Conservation (phyloP, 257 asterid genomes). For the Leptodermis oblonga region DNA sequence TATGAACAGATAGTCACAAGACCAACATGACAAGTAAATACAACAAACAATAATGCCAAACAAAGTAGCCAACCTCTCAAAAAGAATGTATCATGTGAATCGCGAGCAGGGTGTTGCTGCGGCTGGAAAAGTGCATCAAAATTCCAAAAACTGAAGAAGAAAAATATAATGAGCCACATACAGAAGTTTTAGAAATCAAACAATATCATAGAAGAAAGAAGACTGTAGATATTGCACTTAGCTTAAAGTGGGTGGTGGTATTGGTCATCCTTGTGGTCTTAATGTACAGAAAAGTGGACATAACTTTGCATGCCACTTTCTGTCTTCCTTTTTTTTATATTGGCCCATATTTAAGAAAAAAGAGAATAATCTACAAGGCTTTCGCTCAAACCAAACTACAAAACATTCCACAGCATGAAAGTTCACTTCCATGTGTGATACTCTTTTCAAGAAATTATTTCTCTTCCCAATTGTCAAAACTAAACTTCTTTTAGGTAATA, state of each 20-base stretch:
- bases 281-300: not conserved
- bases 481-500: not conserved
- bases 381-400: not conserved
- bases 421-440: not conserved
- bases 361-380: not conserved
- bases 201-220: not conserved
- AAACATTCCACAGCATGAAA: not conserved
- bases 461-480: not conserved
- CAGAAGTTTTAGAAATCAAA: not conserved
- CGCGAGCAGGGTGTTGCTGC: conserved; percentile 99
- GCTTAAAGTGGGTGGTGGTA: not conserved
- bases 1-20: conserved; percentile 11
- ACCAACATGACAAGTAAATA: conserved; percentile 14
- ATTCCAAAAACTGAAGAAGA: conserved; percentile 78
- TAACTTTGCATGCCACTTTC: too few species aligned
- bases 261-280: not conserved
- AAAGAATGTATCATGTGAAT: conserved; percentile 97
- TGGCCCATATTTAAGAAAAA: not conserved
- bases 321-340: too few species aligned
- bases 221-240: not conserved
- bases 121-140: conserved; percentile 99
- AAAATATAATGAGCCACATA: not conserved
- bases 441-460: not conserved
- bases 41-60: conserved; percentile 18
- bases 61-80: conserved; percentile 57